Evolutionary conservation across 768 basidiomycete species (phyloP).

Genomic region (Tylopilus sp.): DNA sequence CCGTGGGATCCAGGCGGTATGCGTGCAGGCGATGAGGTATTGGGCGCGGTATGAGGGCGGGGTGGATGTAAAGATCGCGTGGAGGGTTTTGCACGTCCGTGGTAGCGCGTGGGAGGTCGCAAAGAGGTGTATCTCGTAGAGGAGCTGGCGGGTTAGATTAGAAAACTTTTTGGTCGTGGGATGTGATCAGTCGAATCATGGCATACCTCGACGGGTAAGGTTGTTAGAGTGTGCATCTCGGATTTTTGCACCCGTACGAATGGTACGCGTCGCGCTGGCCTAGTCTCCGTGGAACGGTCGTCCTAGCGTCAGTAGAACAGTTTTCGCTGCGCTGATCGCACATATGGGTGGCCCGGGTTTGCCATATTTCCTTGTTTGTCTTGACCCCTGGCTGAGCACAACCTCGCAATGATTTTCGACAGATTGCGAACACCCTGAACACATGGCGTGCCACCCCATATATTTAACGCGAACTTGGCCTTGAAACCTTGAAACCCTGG

Average conservation of each 20-base stretch:
- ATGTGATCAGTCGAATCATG: background rate
- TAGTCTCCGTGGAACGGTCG: no score
- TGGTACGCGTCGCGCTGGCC: no score
- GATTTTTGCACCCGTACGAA: background rate
- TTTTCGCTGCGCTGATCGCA: no score
- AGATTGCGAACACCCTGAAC: no score
- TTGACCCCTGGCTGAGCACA: no score
- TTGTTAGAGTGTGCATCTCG: conserved; percentile 21
- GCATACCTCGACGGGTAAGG: conserved; percentile 36
- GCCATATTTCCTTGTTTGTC: no score
- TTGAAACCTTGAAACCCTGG: no score
- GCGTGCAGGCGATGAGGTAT: conserved; percentile 51
- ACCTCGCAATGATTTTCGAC: no score
- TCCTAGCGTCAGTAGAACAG: no score
- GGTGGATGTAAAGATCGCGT: conserved; percentile 51
- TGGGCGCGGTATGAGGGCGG: conserved; percentile 59
- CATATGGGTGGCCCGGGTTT: no score
- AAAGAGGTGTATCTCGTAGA: conserved; percentile 73
- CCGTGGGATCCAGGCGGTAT: conserved; percentile 12
- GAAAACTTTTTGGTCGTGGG: background rate
- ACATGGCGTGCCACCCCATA: no score
- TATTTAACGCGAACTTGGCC: no score
- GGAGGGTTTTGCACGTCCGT: conserved; percentile 48
- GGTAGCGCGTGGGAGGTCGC: conserved; percentile 68
- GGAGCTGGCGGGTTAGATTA: conserved; percentile 46